Conservation (phyloP, 2,329 filamentous ascomycete genomes). For the Pseudodiploospora longispora region DNA sequence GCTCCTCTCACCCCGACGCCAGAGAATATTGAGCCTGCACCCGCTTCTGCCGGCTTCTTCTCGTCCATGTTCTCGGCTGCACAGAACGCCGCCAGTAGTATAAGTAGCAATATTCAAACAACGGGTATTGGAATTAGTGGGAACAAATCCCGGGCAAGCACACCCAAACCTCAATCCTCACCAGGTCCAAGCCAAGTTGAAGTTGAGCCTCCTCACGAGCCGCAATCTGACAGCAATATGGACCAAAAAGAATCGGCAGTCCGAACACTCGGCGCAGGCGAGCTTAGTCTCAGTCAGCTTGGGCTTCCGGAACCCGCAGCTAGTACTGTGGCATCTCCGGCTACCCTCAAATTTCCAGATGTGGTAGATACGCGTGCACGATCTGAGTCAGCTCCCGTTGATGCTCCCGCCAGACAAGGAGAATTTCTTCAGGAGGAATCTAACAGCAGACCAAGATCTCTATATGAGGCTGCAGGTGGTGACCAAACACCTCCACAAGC, state of each 20-base stretch:
- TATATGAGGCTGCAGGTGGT: constrained; percentile 40
- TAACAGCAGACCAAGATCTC: constrained; percentile 37
- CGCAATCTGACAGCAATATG: constrained; percentile 24
- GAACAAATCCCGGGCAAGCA: constrained; percentile 25
- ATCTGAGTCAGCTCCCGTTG: constrained; percentile 52
- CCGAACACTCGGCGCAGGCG: constrained; percentile 80
- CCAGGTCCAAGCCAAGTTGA: constrained; percentile 26
- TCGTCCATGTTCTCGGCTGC: constrained; percentile 88
- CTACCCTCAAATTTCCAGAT: constrained; percentile 47
- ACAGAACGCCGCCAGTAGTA: constrained; percentile 75
- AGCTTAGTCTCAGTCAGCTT: constrained; percentile 81
- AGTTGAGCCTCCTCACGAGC: constrained; percentile 31
- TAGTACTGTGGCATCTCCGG: constrained; percentile 46
- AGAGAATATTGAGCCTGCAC: constrained; percentile 55
- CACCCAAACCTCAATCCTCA: constrained; percentile 18
- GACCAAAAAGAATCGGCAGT: constrained; percentile 66
- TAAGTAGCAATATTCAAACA: constrained; percentile 68
- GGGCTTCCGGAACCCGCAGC: constrained; percentile 59
- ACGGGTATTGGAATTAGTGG: constrained; percentile 46
- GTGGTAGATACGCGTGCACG: constrained; percentile 37
- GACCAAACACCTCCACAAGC: constrained; percentile 57
- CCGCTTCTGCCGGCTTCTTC: constrained; percentile 70
- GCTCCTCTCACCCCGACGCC: constrained; percentile 68
- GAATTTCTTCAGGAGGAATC: constrained; percentile 27
- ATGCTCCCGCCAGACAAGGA: constrained; percentile 23